phyloP scores from a whole-genome alignment of 129 eudicot species.

The Kitagawia praeruptora region DNA sequence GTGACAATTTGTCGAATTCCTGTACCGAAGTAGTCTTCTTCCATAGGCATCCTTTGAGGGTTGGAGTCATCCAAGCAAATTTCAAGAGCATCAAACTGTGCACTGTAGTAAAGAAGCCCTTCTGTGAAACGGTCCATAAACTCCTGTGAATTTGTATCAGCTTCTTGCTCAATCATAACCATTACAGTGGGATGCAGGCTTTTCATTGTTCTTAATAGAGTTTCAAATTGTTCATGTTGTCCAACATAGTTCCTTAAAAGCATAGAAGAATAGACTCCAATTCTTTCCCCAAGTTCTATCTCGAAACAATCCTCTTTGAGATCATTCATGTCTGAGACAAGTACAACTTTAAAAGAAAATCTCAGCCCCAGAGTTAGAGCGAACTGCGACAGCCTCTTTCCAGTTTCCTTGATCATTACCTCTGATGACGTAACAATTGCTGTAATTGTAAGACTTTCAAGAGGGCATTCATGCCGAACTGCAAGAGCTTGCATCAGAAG shows the following conservation, averaged over 20 bases:
- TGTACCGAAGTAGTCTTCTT: not conserved
- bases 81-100: constrained; percentile 14
- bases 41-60: not conserved
- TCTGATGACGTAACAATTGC: constrained; percentile 8
- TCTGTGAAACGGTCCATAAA: constrained; percentile 20
- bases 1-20: constrained; percentile 16
- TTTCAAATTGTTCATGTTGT: not conserved
- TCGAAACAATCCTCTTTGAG: constrained; percentile 24
- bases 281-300: constrained; percentile 20
- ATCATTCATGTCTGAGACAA: constrained; percentile 29
- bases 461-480: constrained; percentile 1
- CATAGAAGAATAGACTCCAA: not conserved
- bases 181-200: not conserved
- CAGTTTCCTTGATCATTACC: constrained; percentile 16
- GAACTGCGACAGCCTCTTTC: constrained; percentile 27
- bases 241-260: not conserved
- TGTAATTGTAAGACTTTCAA: constrained; percentile 17
- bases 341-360: constrained; percentile 25
- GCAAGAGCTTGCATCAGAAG: constrained; percentile 25
- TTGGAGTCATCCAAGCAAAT: not conserved
- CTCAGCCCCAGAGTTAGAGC: constrained; percentile 25
- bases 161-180: constrained; percentile 5
- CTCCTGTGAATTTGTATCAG: not conserved
- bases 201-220: not conserved
- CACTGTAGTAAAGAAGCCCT: constrained; percentile 11